Evolutionary conservation across 176 grass and related monocot genomes (phyloP).

Genomic region (Puccinellia tenuiflora): DNA sequence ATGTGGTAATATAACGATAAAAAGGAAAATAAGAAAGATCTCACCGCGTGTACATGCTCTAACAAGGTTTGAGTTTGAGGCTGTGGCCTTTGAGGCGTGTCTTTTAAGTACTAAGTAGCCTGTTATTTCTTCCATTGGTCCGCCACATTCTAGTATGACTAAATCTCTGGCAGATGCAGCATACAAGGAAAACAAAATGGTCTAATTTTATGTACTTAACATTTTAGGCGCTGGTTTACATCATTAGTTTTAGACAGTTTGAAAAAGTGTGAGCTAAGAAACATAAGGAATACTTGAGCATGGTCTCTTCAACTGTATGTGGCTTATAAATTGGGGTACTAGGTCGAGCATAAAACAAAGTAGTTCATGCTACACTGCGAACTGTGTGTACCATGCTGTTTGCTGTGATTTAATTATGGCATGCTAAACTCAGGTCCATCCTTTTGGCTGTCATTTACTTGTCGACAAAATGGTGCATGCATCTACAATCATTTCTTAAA

Average conservation of each 20-base stretch:
- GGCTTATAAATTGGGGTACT: conserved; percentile 14
- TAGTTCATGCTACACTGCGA: background rate
- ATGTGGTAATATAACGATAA: background rate
- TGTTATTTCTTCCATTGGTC: background rate
- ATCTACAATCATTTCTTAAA: background rate
- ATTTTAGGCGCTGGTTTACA: background rate
- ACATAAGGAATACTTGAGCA: background rate
- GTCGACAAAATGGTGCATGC: conserved; percentile 4
- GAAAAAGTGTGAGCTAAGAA: background rate
- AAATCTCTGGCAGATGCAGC: background rate
- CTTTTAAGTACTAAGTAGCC: background rate
- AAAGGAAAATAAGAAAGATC: background rate
- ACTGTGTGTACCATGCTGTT: background rate
- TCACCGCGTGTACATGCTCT: background rate
- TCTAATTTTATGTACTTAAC: background rate
- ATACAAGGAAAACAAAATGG: background rate
- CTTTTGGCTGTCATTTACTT: background rate
- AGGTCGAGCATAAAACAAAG: background rate
- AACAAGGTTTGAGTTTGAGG: background rate
- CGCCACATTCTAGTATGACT: background rate
- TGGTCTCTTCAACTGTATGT: background rate
- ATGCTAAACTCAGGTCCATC: background rate
- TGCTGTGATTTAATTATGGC: conserved; percentile 14
- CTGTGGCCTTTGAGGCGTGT: background rate
- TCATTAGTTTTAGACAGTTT: background rate